Percentiles rank a stretch among this genome's conserved stretches.
These are phyloP conservation scores for Candida boleticola DNA, from an alignment of 805 yeast genomes.

Conservation along the genomic window DNA sequence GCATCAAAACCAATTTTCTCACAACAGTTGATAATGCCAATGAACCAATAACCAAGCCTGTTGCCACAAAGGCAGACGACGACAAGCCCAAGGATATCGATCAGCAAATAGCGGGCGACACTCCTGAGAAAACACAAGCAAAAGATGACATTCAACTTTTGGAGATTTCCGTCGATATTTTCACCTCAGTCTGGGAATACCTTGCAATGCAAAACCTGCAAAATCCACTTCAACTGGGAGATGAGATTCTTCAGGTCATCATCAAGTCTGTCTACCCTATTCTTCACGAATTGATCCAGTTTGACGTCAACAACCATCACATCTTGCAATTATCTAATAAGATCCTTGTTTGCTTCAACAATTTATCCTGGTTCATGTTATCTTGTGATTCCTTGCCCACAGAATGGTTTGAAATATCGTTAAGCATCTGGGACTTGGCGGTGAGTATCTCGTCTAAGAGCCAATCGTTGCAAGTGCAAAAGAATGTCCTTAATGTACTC, in stretches of 20 bases:
- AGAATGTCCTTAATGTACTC: constrained; percentile 31
- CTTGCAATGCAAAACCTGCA: constrained; percentile 28
- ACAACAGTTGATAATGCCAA: constrained; percentile 33
- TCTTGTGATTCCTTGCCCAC: constrained; percentile 30
- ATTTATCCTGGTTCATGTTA: constrained; percentile 58
- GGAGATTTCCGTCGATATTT: constrained; percentile 70
- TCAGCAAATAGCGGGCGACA: constrained; percentile 23
- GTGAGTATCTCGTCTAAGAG: constrained; percentile 11
- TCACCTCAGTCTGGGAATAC: constrained; percentile 72
- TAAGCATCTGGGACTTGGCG: constrained; percentile 29
- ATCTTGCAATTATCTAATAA: constrained; percentile 47
- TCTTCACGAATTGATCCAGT: constrained; percentile 39
- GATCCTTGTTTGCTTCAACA: constrained; percentile 66
- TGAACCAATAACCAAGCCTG: constrained; percentile 24
- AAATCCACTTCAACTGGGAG: constrained; percentile 19
- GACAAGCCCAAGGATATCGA: constrained; percentile 18
- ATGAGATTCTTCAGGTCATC: constrained; percentile 18
- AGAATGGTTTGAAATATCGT: constrained; percentile 35
- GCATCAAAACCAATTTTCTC: constrained; percentile 23
- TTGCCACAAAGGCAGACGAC: constrained; percentile 9
- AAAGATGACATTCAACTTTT: constrained; percentile 57
- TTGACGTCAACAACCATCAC: constrained; percentile 26
- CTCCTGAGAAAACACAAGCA: constrained; percentile 43
- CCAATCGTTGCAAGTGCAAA: constrained; percentile 23
- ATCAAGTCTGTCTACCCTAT: constrained; percentile 20